Evolutionary conservation across 768 basidiomycete genomes (phyloP), one percentile per base, ranked within the genome.

Genomic region (Boletellus ananas): DNA sequence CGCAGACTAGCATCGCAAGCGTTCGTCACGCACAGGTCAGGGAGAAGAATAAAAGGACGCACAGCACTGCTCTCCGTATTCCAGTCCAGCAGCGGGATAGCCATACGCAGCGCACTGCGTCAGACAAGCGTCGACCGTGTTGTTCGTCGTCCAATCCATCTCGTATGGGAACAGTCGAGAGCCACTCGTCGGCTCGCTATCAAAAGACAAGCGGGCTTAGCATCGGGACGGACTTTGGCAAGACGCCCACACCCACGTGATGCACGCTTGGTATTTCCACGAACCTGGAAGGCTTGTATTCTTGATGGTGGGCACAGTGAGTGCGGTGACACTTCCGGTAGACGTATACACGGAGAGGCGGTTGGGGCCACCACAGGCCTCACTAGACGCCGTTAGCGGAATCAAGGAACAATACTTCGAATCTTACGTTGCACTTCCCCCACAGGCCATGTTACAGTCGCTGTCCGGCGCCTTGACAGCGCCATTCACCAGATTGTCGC

Each of bases 31-130:
- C 17, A 44, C 7, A 12, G 49, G 3, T 27, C 14, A 45, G 6
- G 49, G 21, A 25, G 17, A 7, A 13, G 33, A 39, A 3, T 6
- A 6, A 25, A 25, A 4, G 23, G 23, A 75, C 85, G 60, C 58
- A 87, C 86, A 90, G 72, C 88, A 91, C 59, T 89, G 84, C 53
- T 83, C 61, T 13, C 79, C 84, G 45, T 74, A 87, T 69, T 84
- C 89, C 52, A 84, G 71, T 21, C 85, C 88, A 25, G 81, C 81
- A 35, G 78, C 87, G 1, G 83, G 75, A 60, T 79, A 92, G 8
- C 90, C 90, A 55, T 80, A 90, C 1, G 75, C 72, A 13, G 80
- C 75, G 57, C 90, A 91, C 61, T 82, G 84, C 39, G 65, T 75
- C 56, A 90, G 71, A 60, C 90, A 92, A 1, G 75, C 75, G 1